Percentiles rank a stretch among this genome's conserved stretches.
phyloP scores from a whole-genome alignment of 1,139 yeast species.

The Pichia sp. region DNA sequence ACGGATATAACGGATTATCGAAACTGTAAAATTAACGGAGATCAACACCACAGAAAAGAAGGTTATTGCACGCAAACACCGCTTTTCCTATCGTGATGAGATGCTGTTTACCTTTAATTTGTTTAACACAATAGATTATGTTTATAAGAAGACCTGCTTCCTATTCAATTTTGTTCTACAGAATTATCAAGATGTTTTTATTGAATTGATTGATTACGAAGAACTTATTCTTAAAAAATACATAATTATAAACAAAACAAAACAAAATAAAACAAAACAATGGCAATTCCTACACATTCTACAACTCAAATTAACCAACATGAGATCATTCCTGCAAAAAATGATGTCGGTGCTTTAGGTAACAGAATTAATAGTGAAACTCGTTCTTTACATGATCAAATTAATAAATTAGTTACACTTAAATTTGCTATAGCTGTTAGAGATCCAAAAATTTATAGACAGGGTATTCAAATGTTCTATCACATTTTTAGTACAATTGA shows the following conservation, averaged over 20 bases:
- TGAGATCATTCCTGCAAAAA: constrained; percentile 64
- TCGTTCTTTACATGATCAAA: constrained; percentile 56
- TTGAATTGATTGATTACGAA: too few relatives aligned
- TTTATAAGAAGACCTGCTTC: too few relatives aligned
- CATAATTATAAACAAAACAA: not conserved
- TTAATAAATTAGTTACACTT: constrained; percentile 62
- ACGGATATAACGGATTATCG: too few relatives aligned
- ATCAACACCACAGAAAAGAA: constrained; percentile 14
- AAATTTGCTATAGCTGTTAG: constrained; percentile 71
- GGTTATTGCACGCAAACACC: not conserved
- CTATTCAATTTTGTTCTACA: not conserved
- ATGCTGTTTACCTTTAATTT: not conserved
- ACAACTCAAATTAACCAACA: constrained; percentile 32
- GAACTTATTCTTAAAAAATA: too few relatives aligned
- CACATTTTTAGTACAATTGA: constrained; percentile 72
- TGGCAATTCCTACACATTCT: constrained; percentile 13
- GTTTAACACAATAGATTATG: too few relatives aligned
- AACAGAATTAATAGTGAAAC: constrained; percentile 74
- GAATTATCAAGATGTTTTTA: too few relatives aligned
- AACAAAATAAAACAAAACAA: not conserved
- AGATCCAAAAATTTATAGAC: constrained; percentile 71
- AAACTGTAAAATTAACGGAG: constrained; percentile 1
- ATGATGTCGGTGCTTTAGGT: constrained; percentile 74
- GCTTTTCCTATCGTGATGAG: not conserved
- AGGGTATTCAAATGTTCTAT: constrained; percentile 73